Conservation (phyloP, 2,329 filamentous ascomycete genomes). For the Neodidymelliopsis sp. region DNA sequence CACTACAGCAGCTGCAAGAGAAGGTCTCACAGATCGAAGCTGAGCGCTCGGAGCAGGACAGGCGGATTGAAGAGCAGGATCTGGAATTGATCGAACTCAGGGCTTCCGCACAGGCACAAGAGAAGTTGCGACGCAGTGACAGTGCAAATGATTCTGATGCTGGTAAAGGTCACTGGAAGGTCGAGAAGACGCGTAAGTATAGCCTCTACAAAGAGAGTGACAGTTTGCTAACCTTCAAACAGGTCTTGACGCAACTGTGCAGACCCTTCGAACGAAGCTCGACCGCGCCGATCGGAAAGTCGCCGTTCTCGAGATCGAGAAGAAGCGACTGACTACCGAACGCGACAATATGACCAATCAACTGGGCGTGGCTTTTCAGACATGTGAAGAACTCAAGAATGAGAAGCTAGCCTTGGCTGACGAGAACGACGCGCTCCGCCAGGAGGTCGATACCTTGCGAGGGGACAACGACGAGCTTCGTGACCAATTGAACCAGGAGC, state of each 20-base stretch:
- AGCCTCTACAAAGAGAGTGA: not conserved
- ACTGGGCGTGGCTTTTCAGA: conserved; percentile 66
- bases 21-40: conserved; percentile 64
- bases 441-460: conserved; percentile 45
- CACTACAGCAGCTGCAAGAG: conserved; percentile 65
- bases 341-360: conserved; percentile 71
- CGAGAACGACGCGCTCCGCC: conserved; percentile 49
- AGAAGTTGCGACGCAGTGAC: conserved; percentile 53
- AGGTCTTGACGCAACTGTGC: conserved; percentile 68
- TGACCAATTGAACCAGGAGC: conserved; percentile 43
- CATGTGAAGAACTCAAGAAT: conserved; percentile 59
- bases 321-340: conserved; percentile 68
- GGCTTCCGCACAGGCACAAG: conserved; percentile 54
- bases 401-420: conserved; percentile 52
- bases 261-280: conserved; percentile 66
- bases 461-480: conserved; percentile 46
- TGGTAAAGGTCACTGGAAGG: conserved; percentile 47
- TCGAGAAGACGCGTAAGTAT: conserved; percentile 65
- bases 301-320: conserved; percentile 68
- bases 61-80: conserved; percentile 59
- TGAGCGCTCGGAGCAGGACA: conserved; percentile 61
- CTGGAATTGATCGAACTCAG: conserved; percentile 61
- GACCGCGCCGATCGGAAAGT: conserved; percentile 69
- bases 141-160: conserved; percentile 59
- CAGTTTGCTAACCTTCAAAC: conserved; percentile 21